These are phyloP conservation scores for Leccinum broughii DNA, from an alignment of 768 basidiomycete species.

Conservation along the genomic window DNA sequence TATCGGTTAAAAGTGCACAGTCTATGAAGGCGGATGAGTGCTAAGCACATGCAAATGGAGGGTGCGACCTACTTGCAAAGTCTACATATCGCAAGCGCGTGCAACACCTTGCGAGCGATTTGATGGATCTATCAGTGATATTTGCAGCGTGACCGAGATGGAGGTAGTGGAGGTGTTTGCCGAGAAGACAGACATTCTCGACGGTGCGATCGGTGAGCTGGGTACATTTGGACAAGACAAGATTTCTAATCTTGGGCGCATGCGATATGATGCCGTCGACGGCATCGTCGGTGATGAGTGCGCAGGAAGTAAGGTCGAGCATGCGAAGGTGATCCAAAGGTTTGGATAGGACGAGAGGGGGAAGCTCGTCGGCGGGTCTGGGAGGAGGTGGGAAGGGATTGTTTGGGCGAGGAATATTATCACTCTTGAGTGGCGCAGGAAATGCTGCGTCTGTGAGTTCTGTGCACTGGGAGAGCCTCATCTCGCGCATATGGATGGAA, in stretches of 20 bases:
- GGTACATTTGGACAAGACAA: slow-evolving; percentile 84
- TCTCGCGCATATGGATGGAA: slow-evolving; percentile 84
- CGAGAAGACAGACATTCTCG: slow-evolving; percentile 80
- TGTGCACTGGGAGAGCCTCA: slow-evolving; percentile 78
- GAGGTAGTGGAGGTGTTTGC: slow-evolving; percentile 91
- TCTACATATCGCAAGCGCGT: slow-evolving; percentile 93
- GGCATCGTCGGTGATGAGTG: slow-evolving; percentile 77
- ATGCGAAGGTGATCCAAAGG: slow-evolving; percentile 85
- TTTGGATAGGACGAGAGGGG: slow-evolving; percentile 64
- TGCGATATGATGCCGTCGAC: slow-evolving; percentile 80
- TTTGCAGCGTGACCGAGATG: slow-evolving; percentile 90
- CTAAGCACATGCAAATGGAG: not conserved
- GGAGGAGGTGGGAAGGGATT: slow-evolving; percentile 45
- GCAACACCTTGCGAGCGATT: slow-evolving; percentile 79
- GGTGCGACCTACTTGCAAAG: slow-evolving; percentile 75
- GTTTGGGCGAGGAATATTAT: slow-evolving; percentile 36
- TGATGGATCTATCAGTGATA: slow-evolving; percentile 89
- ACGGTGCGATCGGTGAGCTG: slow-evolving; percentile 80
- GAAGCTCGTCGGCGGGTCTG: slow-evolving; percentile 45
- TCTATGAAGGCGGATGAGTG: slow-evolving; percentile 45
- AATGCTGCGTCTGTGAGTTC: slow-evolving; percentile 84
- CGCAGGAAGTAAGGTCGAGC: slow-evolving; percentile 89
- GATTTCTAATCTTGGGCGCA: slow-evolving; percentile 80
- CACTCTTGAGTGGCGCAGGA: slow-evolving; percentile 60
- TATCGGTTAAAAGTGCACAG: slow-evolving; percentile 85